These are phyloP conservation scores for Xylariaceae sp. DNA, from an alignment of 2,329 filamentous ascomycete species.

Conservation along the genomic window DNA sequence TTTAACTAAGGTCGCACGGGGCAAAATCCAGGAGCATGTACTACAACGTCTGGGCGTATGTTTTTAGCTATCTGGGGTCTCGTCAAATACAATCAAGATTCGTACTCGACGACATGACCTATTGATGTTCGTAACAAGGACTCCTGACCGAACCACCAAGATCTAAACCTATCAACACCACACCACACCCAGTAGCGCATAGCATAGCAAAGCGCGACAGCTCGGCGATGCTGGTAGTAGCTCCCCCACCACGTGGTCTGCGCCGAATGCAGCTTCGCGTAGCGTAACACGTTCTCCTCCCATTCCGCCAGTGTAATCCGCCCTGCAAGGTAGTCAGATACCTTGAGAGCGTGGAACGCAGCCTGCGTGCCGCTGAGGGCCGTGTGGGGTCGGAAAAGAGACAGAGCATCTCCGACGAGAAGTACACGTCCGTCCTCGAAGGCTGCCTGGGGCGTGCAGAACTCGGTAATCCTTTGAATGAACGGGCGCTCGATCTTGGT, in stretches of 20 bases:
- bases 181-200: constrained; percentile 3
- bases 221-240: constrained; percentile 8
- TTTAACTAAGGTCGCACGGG: too few species aligned
- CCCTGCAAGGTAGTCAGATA: constrained; percentile 24
- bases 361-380: constrained; percentile 8
- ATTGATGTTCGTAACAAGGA: neutral
- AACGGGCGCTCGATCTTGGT: constrained; percentile 18
- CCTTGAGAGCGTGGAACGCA: constrained; percentile 10
- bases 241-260: constrained; percentile 13
- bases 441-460: constrained; percentile 10
- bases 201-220: neutral
- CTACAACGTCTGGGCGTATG: too few species aligned
- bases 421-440: constrained; percentile 17
- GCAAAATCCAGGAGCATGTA: too few species aligned
- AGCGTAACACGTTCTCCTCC: constrained; percentile 11
- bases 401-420: constrained; percentile 15
- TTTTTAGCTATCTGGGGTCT: too few species aligned
- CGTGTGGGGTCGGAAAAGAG: constrained; percentile 6
- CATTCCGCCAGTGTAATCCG: constrained; percentile 8
- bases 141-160: constrained; percentile 2
- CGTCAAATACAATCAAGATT: too few species aligned
- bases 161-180: constrained; percentile 1
- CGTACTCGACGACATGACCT: neutral
- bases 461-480: constrained; percentile 19
- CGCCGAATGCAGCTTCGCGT: constrained; percentile 7